Base-by-base conservation (phyloP, 371 early-diverging fungal species). In the Amoeboaphelidium occidentale region DNA sequence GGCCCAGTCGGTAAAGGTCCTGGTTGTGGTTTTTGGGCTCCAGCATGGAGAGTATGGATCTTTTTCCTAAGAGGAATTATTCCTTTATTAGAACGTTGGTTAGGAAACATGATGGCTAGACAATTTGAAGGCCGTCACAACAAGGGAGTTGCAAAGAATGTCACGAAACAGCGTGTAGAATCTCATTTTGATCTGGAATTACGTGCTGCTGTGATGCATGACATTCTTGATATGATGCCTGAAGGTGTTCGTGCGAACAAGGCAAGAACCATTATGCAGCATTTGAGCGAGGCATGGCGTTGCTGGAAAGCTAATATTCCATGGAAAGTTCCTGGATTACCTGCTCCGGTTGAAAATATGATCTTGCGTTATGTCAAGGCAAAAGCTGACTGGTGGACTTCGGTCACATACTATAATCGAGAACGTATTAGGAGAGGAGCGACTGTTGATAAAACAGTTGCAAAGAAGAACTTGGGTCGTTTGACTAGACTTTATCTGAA, bases 381-480 rank as follows among this genome's bases (percentile, higher is more conserved):
- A 49, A 98, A 96, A 72, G 92, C 97, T 25, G 96, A 94, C 62
- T 96, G 97, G 96, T 98, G 97, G 96, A 92, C 92, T 2, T 83
- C 83, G 39, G 92, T 88, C 28, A 79, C 96, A 12, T 88, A 97
- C 62, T 92, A 90, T 63, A 94, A 92, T 66, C 81, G 97, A 61
- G 93, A 96, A 63, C 87, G 97, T 67, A 91, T 97, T 58, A 79
- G 88, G 47, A 81, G 90, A 57, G 97, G 96, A 58, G 93, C 97
- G n/a, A 97, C 97, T 12, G 93, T 91, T 25, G 97, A 97, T 64
- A 97, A 97, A 67, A 91, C 92, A 10, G 89, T 92, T 14, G 82
- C 82, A 50, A 85, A 88, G 60, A 97, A 97, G 75, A 93, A 93
- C 62, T 68, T 96, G 60, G 99, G 99, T 50, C 84, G 96, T 56